Base-by-base conservation (phyloP, 768 basidiomycete species). In the Exidia glandulosa region DNA sequence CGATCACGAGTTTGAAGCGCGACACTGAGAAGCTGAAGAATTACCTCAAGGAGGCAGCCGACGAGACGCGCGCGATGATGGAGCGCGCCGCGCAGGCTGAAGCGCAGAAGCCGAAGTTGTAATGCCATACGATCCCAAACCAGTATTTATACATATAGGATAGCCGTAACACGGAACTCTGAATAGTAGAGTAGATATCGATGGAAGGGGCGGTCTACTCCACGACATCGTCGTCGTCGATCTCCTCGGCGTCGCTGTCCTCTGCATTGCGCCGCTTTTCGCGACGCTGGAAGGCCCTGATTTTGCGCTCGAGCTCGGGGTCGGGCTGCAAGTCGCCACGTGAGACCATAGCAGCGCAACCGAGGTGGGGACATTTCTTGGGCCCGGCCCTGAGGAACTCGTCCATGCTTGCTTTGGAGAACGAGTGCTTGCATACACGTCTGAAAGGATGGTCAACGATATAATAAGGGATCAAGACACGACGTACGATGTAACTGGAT, bases 401-500 rank as follows among this genome's bases (percentile, higher is more conserved):
- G 47, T 71, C 70, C 62, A 97, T 88, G 1, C 90, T 84, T 52
- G 72, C 79, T 50, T 74, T 77, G 2, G 90, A 92, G 75, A 87
- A 98, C 1, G 87, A 88, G 70, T 98, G 94, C 0, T 81, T 76
- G 70, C 94, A 96, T 32, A 81, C 67, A 41, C 71, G 69, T 34
- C 89, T 93, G 66, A 19, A 61, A 50, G 32, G 48, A 31, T 52
- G 34, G 31, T 13, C 3, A 30, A 19, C 16, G 59, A 61, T 61
- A 32, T 58, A 57, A 59, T 63, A 34, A 33, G 31, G 29, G 34
- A 47, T 58, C 60, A 32, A n/a, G 32, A n/a, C 58, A 25, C 55
- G 3, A 76, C 87, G 59, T 68, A 94, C 94, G 90, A 92, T 3
- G 87, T 91, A 61, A 89, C 74, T 2, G 94, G 92, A 57, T 95